A percentile compares a stretch with the other conserved stretches of the same genome.
Evolutionary conservation across 257 asterid species (phyloP).

Genomic region (Forsythia viridissima): DNA sequence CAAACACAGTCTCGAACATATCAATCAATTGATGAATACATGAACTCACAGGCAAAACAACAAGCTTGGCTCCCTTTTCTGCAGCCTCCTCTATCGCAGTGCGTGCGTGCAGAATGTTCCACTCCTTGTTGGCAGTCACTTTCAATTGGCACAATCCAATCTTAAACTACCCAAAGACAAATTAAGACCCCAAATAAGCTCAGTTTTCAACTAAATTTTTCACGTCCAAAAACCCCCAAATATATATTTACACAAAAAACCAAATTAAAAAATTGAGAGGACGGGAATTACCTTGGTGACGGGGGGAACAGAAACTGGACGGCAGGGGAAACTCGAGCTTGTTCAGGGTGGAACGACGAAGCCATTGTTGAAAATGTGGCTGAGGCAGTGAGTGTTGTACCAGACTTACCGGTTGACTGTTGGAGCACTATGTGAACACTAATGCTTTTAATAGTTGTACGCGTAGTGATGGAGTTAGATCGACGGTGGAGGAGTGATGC

Average conservation of each 20-base stretch:
- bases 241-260: not conserved
- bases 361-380: conserved; percentile 61
- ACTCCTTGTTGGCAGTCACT: conserved; percentile 82
- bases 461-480: conserved; percentile 11
- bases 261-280: not conserved
- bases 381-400: conserved; percentile 25
- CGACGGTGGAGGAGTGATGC: conserved; percentile 32
- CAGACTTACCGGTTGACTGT: conserved; percentile 24
- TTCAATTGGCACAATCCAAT: conserved; percentile 81
- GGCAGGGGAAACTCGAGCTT: conserved; percentile 77
- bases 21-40: not conserved
- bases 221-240: not conserved
- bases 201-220: not conserved
- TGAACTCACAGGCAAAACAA: conserved; percentile 74
- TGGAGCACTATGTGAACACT: not conserved
- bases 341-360: conserved; percentile 57
- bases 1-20: not conserved
- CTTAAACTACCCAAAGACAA: conserved; percentile 57
- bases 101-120: conserved; percentile 67
- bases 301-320: conserved; percentile 54
- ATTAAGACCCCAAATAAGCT: conserved; percentile 3
- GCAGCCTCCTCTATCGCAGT: conserved; percentile 79
- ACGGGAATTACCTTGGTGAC: conserved; percentile 48
- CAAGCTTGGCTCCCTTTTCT: conserved; percentile 79
- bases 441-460: conserved; percentile 19